Base-by-base conservation (phyloP, 441 rosid genomes). In the Arabidopsis hybrid region DNA sequence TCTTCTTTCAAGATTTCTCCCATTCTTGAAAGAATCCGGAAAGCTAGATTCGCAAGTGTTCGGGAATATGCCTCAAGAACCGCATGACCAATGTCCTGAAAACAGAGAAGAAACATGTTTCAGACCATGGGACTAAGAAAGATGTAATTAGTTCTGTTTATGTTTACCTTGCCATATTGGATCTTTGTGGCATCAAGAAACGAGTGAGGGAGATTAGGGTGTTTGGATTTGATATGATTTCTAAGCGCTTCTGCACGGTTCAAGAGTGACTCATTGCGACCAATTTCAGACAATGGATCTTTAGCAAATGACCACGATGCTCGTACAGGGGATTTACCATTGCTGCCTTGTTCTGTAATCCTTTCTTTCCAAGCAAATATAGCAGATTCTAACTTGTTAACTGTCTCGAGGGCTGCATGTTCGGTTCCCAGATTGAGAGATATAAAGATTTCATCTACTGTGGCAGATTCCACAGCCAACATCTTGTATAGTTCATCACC, bases 41-140 rank as follows among this genome's bases (percentile, higher is more conserved):
- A 89, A 5, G 95, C 98, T 85, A 95, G 61, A 78, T 86, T 95
- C 46, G 84, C 87, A 0, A 95, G 83, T 47, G 86, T 92, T 57
- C 99, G 80, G 1, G 99, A 92, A 73, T 95, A 95, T 11, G 96
- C 97, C 76, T 95, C 99, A 52, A 95, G 71, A 60, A 92, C 79
- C 9, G 88, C 79, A 63, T 91, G 97, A 14, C 98, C 99, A 0
- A 95, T 83, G 73, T 95, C 99, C 99, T 95, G 75, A 42, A 49
- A 57, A 71, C 47, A 39, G 4, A 62, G 46, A 68, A 60, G 31
- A 51, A 38, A 13, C n/a, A 26, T 29, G 65, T 36, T 57, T 39
- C 43, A 38, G 52, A 60, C 47, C 31, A 10, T 21, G 51, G 36
- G 7, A 51, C 42, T 52, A 39, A 35, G 67, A 40, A 53, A 21